Percentiles rank a stretch among this genome's conserved stretches.
These are phyloP conservation scores for Noccaea bulbosa DNA, from an alignment of 345 rosid species.

Conservation along the genomic window DNA sequence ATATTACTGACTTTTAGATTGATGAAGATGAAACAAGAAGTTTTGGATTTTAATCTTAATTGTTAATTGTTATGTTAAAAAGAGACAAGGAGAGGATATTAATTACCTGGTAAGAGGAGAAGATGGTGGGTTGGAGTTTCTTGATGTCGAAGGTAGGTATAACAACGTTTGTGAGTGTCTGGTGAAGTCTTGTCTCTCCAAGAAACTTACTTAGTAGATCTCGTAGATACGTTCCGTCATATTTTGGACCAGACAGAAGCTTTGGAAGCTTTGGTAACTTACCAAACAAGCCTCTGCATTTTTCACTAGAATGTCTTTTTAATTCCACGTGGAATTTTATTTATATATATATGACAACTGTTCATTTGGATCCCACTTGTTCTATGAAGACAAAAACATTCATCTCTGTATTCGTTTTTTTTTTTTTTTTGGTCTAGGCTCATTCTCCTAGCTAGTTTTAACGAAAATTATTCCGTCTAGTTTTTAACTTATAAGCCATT, in stretches of 20 bases:
- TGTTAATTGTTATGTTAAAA: neutral
- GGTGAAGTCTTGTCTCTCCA: slow-evolving; percentile 51
- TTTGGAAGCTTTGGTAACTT: slow-evolving; percentile 43
- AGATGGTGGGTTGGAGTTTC: slow-evolving; percentile 65
- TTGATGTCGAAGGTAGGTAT: slow-evolving; percentile 73
- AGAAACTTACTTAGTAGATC: slow-evolving; percentile 38
- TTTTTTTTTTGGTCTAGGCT: no score
- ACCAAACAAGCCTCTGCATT: slow-evolving; percentile 46
- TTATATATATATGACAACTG: neutral
- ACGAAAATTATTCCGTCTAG: no score
- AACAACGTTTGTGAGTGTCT: slow-evolving; percentile 63
- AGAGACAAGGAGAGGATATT: neutral
- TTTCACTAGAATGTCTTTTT: slow-evolving; percentile 2
- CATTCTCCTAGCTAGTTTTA: no score
- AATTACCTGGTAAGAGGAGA: slow-evolving; percentile 66
- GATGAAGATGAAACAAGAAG: neutral
- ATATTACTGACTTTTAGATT: neutral
- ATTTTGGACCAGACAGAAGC: slow-evolving; percentile 63
- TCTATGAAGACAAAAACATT: no score
- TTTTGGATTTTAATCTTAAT: neutral
- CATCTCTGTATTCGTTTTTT: no score
- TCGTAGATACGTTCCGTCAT: slow-evolving; percentile 60
- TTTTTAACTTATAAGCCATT: no score
- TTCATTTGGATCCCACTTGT: neutral
- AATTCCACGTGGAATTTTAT: slow-evolving; percentile 4